Conservation (phyloP, 768 basidiomycete genomes). For the Melanogaster broomeanus region DNA sequence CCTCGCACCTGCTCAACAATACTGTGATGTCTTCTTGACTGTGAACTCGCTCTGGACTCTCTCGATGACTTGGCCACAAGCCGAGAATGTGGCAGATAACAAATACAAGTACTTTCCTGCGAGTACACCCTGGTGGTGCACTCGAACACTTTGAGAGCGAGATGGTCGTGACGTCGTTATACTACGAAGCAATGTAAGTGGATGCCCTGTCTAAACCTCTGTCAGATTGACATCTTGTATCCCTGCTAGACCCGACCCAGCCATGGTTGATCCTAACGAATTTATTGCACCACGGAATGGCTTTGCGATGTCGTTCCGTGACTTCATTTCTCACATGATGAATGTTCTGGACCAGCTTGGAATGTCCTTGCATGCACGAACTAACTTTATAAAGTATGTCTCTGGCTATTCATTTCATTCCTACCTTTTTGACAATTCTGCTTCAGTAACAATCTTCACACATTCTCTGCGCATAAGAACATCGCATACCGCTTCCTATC, state of each 20-base stretch:
- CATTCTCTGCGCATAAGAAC: constrained; percentile 78
- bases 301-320: constrained; percentile 79
- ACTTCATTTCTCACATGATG: constrained; percentile 80
- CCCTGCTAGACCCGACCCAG: constrained; percentile 67
- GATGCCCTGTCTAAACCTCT: not conserved
- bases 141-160: constrained; percentile 86
- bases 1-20: constrained; percentile 70
- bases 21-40: constrained; percentile 75
- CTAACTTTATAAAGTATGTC: constrained; percentile 76
- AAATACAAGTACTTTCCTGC: constrained; percentile 83
- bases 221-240: constrained; percentile 1
- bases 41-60: constrained; percentile 77
- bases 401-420: not conserved
- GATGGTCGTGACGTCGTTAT: constrained; percentile 76
- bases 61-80: constrained; percentile 76
- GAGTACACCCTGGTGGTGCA: constrained; percentile 83
- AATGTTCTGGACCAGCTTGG: constrained; percentile 84
- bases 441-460: constrained; percentile 69
- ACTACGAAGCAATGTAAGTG: constrained; percentile 83
- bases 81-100: constrained; percentile 63
- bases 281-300: constrained; percentile 82
- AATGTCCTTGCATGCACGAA: constrained; percentile 79
- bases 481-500: constrained; percentile 89
- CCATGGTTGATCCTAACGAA: constrained; percentile 74
- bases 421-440: constrained; percentile 1